A percentile compares a stretch with the other conserved stretches of the same genome.
These are phyloP conservation scores for Boeremia lycopersici DNA, from an alignment of 2,329 filamentous ascomycete species.

Conservation along the genomic window DNA sequence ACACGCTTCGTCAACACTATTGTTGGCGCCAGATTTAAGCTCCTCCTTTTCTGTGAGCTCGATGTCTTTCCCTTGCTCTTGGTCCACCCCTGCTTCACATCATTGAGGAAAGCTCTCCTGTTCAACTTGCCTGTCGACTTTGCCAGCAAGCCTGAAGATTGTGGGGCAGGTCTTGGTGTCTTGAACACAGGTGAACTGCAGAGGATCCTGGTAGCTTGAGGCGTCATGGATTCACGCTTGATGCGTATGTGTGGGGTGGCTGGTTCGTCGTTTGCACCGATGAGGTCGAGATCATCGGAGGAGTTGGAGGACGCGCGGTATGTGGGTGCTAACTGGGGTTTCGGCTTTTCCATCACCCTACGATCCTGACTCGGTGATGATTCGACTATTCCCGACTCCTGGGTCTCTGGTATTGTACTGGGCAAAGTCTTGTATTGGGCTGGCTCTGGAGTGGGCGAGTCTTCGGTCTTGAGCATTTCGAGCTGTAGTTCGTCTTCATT, in stretches of 20 bases:
- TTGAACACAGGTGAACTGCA: slow-evolving; percentile 17
- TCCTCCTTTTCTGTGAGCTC: slow-evolving; percentile 11
- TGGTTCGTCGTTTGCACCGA: slow-evolving; percentile 6
- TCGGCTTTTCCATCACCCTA: neutral
- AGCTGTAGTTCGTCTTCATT: slow-evolving; percentile 24
- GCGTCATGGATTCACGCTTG: slow-evolving; percentile 31
- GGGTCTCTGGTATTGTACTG: slow-evolving; percentile 10
- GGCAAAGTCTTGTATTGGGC: slow-evolving; percentile 3
- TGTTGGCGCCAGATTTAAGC: slow-evolving; percentile 1
- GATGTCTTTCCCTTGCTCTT: slow-evolving; percentile 11
- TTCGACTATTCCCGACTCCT: neutral
- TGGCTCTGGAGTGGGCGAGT: neutral
- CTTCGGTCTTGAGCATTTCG: slow-evolving; percentile 12
- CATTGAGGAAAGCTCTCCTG: slow-evolving; percentile 21
- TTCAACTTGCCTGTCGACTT: slow-evolving; percentile 1
- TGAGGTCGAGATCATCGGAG: slow-evolving; percentile 13
- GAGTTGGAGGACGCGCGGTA: slow-evolving; percentile 16
- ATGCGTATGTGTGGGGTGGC: slow-evolving; percentile 20
- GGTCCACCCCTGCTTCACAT: slow-evolving; percentile 34
- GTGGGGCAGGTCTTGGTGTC: slow-evolving; percentile 18
- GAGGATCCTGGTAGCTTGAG: slow-evolving; percentile 19
- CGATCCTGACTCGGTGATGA: slow-evolving; percentile 2
- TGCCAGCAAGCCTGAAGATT: neutral
- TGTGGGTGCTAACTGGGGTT: neutral
- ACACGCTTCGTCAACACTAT: slow-evolving; percentile 17